phyloP scores from a whole-genome alignment of 768 basidiomycete genomes.

The Suillus sp. region DNA sequence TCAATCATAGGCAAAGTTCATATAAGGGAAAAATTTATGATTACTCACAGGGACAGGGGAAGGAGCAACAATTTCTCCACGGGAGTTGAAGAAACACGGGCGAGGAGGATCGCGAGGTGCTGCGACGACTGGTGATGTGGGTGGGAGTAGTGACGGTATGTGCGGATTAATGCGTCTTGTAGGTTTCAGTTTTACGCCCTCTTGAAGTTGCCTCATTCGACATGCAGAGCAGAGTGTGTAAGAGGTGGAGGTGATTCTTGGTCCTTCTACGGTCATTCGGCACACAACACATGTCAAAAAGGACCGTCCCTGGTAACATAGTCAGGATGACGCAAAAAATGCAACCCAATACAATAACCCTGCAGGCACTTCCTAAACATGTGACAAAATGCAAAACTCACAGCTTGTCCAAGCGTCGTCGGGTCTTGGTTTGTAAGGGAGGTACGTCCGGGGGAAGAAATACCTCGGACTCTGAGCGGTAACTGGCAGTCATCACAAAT shows the following conservation, averaged over 20 bases:
- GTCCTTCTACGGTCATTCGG: conserved; percentile 8
- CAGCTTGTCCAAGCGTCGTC: background rate
- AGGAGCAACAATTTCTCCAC: conserved; percentile 6
- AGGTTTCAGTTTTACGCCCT: background rate
- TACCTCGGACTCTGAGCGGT: background rate
- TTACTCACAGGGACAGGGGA: background rate
- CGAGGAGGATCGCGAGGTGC: background rate
- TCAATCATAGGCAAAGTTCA: background rate
- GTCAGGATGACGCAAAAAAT: conserved; percentile 6
- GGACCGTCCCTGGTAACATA: background rate
- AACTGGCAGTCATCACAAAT: conserved; percentile 10
- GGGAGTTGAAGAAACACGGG: conserved; percentile 8
- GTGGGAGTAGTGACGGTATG: background rate
- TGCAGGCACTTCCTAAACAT: background rate
- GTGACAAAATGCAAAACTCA: conserved; percentile 7
- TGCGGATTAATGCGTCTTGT: background rate
- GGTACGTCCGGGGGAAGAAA: no score
- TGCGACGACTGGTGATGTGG: background rate
- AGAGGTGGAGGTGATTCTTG: background rate
- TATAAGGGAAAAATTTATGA: background rate
- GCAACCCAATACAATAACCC: background rate
- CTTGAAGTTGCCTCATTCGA: conserved; percentile 1
- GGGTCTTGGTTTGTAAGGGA: background rate
- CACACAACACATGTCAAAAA: conserved; percentile 15
- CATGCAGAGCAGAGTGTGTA: conserved; percentile 21